phyloP scores from a whole-genome alignment of 2,329 filamentous ascomycete genomes.

The Alternaria solani region DNA sequence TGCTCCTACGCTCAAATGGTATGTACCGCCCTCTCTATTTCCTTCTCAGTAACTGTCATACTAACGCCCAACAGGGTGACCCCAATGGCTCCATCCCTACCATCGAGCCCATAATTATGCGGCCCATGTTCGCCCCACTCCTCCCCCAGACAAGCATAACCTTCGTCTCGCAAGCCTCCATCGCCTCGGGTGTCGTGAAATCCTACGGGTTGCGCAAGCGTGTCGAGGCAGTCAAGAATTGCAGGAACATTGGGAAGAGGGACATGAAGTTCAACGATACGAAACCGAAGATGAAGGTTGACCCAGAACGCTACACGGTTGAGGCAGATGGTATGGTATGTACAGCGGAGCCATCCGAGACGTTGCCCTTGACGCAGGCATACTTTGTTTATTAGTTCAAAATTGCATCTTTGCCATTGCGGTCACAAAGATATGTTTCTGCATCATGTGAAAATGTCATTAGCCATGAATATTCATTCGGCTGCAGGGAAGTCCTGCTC shows the following conservation, averaged over 20 bases:
- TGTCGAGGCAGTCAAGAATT: constrained; percentile 79
- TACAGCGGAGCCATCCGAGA: constrained; percentile 73
- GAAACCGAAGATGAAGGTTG: constrained; percentile 88
- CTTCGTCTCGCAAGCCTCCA: constrained; percentile 80
- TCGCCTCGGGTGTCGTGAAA: constrained; percentile 71
- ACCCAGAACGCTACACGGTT: constrained; percentile 88
- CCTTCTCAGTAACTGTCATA: neutral
- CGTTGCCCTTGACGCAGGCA: constrained; percentile 77
- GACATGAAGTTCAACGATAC: constrained; percentile 91
- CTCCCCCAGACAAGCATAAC: constrained; percentile 78
- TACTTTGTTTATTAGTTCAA: constrained; percentile 74
- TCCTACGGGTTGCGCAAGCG: constrained; percentile 80
- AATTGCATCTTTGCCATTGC: neutral
- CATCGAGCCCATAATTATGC: constrained; percentile 81
- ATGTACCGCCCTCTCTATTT: constrained; percentile 33
- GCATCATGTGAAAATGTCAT: neutral
- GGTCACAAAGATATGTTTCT: neutral
- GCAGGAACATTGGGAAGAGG: constrained; percentile 76
- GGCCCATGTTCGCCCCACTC: constrained; percentile 83
- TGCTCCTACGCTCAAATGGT: constrained; percentile 87
- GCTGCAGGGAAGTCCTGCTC: neutral
- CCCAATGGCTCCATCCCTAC: constrained; percentile 74
- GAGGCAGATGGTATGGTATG: constrained; percentile 82
- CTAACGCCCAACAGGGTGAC: constrained; percentile 51
- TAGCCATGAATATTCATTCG: too few relatives aligned